Conservation (phyloP, 495 filamentous ascomycete species). For the Talaromyces liani region DNA sequence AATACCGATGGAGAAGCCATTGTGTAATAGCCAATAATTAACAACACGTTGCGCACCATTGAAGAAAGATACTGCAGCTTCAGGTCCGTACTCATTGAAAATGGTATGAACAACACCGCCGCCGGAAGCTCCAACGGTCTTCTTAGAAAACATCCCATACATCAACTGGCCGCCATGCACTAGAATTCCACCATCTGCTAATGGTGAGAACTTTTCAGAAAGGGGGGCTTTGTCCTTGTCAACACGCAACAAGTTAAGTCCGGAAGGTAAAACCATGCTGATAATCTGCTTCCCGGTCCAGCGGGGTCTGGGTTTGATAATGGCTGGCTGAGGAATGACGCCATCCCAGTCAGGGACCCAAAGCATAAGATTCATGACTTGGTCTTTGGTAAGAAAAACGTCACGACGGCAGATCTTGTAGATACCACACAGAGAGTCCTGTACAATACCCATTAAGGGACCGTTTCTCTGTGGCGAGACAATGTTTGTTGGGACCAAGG, state of each 20-base stretch:
- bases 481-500: conserved; percentile 94
- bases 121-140: conserved; percentile 79
- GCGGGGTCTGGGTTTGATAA: conserved; percentile 79
- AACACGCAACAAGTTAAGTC: conserved; percentile 69
- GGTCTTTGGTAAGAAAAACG: conserved; percentile 78
- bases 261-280: conserved; percentile 82
- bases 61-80: conserved; percentile 88
- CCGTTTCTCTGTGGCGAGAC: conserved; percentile 96
- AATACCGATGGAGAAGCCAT: conserved; percentile 97
- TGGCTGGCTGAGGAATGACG: conserved; percentile 81
- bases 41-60: conserved; percentile 89
- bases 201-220: conserved; percentile 51
- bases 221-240: conserved; percentile 45
- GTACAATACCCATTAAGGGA: conserved; percentile 98
- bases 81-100: conserved; percentile 84
- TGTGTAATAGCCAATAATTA: conserved; percentile 96
- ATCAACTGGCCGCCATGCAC: conserved; percentile 84
- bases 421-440: conserved; percentile 91
- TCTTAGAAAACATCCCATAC: conserved; percentile 86
- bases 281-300: conserved; percentile 99
- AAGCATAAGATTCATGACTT: conserved; percentile 91
- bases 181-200: conserved; percentile 72
- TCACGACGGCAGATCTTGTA: conserved; percentile 96
- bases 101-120: conserved; percentile 92
- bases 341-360: conserved; percentile 99